These are phyloP conservation scores for Halophytophthora batemanensis DNA, from an alignment of 352 stramenopile genomes.

Conservation along the genomic window DNA sequence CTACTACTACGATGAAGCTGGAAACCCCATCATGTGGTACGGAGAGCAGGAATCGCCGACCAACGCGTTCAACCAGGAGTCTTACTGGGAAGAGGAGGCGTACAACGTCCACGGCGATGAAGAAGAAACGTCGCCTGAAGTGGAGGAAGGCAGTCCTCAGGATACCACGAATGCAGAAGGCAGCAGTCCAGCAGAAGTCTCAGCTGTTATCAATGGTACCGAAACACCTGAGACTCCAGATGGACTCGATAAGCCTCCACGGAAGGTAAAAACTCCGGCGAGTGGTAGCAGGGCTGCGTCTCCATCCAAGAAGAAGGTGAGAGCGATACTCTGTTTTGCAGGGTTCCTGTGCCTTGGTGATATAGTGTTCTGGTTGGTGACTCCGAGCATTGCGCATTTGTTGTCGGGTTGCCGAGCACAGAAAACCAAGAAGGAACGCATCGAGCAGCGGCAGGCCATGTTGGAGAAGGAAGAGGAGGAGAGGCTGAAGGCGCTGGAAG, in stretches of 20 bases:
- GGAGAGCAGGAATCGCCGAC: conserved; percentile 12
- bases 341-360: neutral
- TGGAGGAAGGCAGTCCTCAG: conserved; percentile 4
- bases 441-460: conserved; percentile 44
- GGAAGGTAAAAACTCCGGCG: conserved; percentile 7
- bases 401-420: neutral
- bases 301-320: conserved; percentile 16
- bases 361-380: neutral
- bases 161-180: conserved; percentile 4
- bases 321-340: neutral
- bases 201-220: neutral
- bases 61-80: conserved; percentile 39
- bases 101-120: conserved; percentile 14
- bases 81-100: conserved; percentile 47
- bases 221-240: neutral
- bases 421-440: conserved; percentile 54
- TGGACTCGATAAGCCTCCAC: conserved; percentile 5
- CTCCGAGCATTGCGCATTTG: neutral
- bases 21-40: conserved; percentile 17
- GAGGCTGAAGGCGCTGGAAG: conserved; percentile 10
- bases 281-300: conserved; percentile 11
- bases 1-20: conserved; percentile 27
- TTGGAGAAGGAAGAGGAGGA: conserved; percentile 63
- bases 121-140: conserved; percentile 1
- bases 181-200: conserved; percentile 1